phyloP scores from a whole-genome alignment of 495 filamentous ascomycete genomes.

The Corynascus novoguineensis region DNA sequence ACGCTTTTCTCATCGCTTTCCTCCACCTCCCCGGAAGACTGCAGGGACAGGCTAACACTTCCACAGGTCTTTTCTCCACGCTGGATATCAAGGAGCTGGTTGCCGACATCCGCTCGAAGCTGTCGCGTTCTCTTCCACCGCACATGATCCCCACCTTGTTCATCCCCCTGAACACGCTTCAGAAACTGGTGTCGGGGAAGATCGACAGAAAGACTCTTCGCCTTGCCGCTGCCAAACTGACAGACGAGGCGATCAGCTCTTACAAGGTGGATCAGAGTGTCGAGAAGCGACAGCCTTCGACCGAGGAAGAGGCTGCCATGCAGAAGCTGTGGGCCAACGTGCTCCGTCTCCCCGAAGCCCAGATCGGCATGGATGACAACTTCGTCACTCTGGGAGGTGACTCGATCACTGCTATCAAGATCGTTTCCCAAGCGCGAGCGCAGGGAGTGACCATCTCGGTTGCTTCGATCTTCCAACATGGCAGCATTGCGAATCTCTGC shows the following conservation, averaged over 20 bases:
- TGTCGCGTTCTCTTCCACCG: not conserved
- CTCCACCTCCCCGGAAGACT: conserved; percentile 1
- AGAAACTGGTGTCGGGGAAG: conserved; percentile 5
- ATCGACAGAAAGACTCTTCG: conserved; percentile 10
- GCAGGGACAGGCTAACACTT: not conserved
- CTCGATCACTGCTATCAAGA: conserved; percentile 61
- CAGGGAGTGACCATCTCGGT: conserved; percentile 50
- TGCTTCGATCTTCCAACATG: conserved; percentile 41
- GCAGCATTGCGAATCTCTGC: conserved; percentile 2
- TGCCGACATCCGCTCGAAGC: not conserved
- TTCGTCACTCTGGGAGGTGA: conserved; percentile 63
- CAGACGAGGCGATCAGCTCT: conserved; percentile 7
- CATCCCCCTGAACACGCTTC: not conserved
- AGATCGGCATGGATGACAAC: conserved; percentile 47
- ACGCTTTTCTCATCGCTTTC: conserved; percentile 8
- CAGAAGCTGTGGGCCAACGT: conserved; percentile 25
- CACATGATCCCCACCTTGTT: conserved; percentile 6
- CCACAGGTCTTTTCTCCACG: not conserved
- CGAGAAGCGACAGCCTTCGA: not conserved
- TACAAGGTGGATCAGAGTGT: conserved; percentile 8
- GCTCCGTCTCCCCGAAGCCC: conserved; percentile 16
- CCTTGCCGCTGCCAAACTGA: conserved; percentile 26
- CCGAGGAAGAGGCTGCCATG: conserved; percentile 20
- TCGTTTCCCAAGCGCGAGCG: conserved; percentile 49
- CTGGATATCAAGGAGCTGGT: conserved; percentile 2